Conservation (phyloP, 2,329 filamentous ascomycete species). For the Aphanocladium album region DNA sequence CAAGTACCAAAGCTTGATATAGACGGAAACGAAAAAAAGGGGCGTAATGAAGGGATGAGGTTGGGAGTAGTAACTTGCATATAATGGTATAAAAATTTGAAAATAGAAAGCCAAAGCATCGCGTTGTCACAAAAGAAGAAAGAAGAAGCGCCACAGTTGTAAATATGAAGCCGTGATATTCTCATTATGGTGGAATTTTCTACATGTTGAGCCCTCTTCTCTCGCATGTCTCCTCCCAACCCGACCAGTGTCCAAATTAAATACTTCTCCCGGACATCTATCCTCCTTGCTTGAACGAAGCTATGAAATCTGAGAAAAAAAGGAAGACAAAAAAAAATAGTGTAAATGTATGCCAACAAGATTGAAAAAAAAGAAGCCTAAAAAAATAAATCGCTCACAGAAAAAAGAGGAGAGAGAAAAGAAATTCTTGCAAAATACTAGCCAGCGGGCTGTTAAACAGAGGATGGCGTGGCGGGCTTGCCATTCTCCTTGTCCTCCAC, state of each 20-base stretch:
- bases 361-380: not conserved
- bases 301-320: not conserved
- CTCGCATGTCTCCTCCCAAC: too few species aligned
- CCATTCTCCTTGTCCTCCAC: not conserved
- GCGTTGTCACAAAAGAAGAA: not conserved
- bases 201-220: not conserved
- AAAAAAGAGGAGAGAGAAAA: not conserved
- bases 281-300: not conserved
- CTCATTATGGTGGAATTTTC: not conserved
- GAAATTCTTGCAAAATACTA: not conserved
- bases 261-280: not conserved
- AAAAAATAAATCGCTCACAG: not conserved
- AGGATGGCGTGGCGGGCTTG: not conserved
- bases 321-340: not conserved
- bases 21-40: slow-evolving; percentile 13
- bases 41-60: too few species aligned
- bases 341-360: not conserved
- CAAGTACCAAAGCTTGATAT: slow-evolving; percentile 64
- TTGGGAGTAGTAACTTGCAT: not conserved
- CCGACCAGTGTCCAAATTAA: too few species aligned
- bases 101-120: not conserved
- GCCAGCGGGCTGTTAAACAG: not conserved
- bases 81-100: not conserved
- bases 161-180: not conserved
- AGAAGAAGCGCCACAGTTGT: too few species aligned